Base-by-base conservation (phyloP, 208 protist genomes). In the Herpetomonas tarakana region DNA sequence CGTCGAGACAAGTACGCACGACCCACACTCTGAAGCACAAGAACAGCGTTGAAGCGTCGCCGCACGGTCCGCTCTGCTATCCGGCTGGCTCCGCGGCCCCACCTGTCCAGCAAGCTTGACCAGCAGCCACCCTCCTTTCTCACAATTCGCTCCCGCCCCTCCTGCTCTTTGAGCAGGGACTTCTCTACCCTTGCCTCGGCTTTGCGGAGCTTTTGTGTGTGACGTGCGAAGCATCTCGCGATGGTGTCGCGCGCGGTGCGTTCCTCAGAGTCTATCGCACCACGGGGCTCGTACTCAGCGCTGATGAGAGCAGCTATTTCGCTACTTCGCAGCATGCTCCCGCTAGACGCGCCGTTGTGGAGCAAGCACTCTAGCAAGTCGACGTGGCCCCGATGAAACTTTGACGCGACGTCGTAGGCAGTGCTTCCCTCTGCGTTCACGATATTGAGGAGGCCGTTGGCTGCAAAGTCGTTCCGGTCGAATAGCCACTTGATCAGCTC, bases 401-500 rank as follows among this genome's bases (percentile, higher is more conserved):
- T 28, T 11, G 52, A 39, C 1, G 74, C 84, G 12, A 80, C 52
- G 41, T 91, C 80, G 45, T 76, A 80, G 9, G 76, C 52, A 2
- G 84, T 86, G 31, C 68, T 53, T 6, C 67, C 65, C 7, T 64
- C 28, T 7, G 19, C 12, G 54, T 75, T 74, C 3, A 59, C 35
- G n/a, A 39, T 45, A 51, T 85, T 81, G 2, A 92, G 45, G 2
- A 80, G 27, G 1, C 6, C 44, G 44, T 22, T 22, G 16, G 9
- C 35, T 18, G 38, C 11, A 26, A 73, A 56, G 2, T 63, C 70
- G 19, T 50, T 47, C 0, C 57, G 47, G 4, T 21, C 24, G 14
- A 78, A 53, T 22, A 89, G 52, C 60, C 78, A 83, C 38, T 62
- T 53, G 35, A 83, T 45, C 16, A 88, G 58, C 46, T 83, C 58